phyloP scores from a whole-genome alignment of 768 basidiomycete genomes.

The Calocybe indica region DNA sequence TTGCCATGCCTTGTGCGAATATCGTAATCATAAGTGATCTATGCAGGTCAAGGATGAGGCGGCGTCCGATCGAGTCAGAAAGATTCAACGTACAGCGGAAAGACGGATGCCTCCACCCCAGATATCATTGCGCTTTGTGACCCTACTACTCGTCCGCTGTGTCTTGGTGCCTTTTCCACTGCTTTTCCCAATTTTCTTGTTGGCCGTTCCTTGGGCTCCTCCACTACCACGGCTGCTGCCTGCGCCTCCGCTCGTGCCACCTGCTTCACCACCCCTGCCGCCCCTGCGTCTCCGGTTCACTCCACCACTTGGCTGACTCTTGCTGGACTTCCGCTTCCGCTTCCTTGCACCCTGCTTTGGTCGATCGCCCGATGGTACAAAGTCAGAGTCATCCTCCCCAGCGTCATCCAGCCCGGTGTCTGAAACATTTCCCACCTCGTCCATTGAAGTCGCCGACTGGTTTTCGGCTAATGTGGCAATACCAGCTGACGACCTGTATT shows the following conservation, averaged over 20 bases:
- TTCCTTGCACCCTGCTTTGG: too few species aligned
- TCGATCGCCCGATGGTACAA: too few species aligned
- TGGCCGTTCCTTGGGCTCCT: neutral
- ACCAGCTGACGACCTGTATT: too few species aligned
- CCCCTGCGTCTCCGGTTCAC: neutral
- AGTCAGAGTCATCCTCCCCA: too few species aligned
- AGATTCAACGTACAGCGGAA: neutral
- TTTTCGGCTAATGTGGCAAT: too few species aligned
- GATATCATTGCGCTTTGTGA: neutral
- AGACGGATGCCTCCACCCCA: constrained; percentile 1
- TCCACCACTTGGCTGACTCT: neutral
- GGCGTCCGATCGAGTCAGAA: neutral
- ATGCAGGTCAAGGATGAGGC: neutral
- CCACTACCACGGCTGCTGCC: neutral
- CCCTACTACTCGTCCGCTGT: too few species aligned
- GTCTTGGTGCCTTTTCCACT: neutral
- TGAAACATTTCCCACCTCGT: too few species aligned
- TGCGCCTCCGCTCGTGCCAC: neutral
- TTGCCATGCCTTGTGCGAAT: neutral
- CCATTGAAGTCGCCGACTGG: too few species aligned
- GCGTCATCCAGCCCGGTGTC: too few species aligned
- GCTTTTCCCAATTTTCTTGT: neutral
- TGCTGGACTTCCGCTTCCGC: too few species aligned
- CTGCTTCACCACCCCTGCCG: constrained; percentile 1
- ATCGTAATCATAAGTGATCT: constrained; percentile 1